A percentile compares a stretch with the other conserved stretches of the same genome.
phyloP scores from a whole-genome alignment of 73 alveolate species.

The Paramecium caudatum region DNA sequence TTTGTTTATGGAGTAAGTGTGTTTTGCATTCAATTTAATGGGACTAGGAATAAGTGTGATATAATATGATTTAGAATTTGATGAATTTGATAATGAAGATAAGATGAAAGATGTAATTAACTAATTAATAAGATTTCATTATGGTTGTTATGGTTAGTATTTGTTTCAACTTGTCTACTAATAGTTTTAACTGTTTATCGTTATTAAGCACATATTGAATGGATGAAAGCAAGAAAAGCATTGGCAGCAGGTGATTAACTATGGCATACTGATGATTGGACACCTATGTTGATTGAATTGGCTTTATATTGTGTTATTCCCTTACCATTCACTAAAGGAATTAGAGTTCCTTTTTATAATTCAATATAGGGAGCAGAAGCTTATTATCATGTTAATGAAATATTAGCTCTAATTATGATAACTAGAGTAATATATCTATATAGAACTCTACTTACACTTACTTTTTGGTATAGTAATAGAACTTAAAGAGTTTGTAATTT shows the following conservation, averaged over 20 bases:
- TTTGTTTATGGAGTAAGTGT: constrained; percentile 47
- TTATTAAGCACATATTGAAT: constrained; percentile 76
- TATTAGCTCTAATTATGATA: constrained; percentile 75
- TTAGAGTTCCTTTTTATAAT: constrained; percentile 71
- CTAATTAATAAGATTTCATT: not conserved
- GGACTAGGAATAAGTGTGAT: constrained; percentile 59
- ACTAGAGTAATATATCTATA: constrained; percentile 77
- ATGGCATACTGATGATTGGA: constrained; percentile 75
- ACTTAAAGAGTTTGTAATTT: constrained; percentile 85
- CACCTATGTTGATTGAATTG: constrained; percentile 69
- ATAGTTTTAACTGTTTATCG: constrained; percentile 75
- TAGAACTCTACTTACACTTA: constrained; percentile 78
- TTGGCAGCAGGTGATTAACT: constrained; percentile 79
- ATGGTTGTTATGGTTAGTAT: constrained; percentile 42
- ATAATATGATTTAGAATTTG: constrained; percentile 35
- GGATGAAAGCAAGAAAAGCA: constrained; percentile 80
- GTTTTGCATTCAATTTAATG: constrained; percentile 49
- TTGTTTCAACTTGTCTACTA: constrained; percentile 17
- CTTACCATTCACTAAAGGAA: constrained; percentile 78
- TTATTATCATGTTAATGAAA: constrained; percentile 78
- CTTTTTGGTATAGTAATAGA: constrained; percentile 81
- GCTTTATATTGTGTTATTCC: constrained; percentile 78
- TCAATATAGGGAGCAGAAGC: constrained; percentile 71
- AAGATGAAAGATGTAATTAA: constrained; percentile 17
- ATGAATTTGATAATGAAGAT: not conserved